phyloP scores from a whole-genome alignment of 2,329 filamentous ascomycete genomes.

The Exophiala aquamarina region DNA sequence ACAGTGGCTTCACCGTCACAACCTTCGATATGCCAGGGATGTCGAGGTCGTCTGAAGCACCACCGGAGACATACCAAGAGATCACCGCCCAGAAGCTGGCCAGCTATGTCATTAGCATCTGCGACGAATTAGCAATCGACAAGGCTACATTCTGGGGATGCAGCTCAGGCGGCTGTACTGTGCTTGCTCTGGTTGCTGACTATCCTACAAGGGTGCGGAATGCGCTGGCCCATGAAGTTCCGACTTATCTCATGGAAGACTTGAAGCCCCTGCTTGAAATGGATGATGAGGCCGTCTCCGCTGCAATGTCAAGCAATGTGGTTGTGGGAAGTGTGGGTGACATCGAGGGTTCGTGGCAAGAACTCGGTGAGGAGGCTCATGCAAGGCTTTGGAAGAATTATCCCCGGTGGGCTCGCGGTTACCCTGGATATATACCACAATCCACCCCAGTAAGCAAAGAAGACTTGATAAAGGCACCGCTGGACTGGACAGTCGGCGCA shows the following conservation, averaged over 20 bases:
- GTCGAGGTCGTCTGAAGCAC: constrained; percentile 9
- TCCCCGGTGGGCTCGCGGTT: constrained; percentile 10
- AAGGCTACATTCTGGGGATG: constrained; percentile 7
- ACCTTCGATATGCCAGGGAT: constrained; percentile 20
- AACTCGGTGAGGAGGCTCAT: constrained; percentile 6
- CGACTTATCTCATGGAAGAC: not conserved
- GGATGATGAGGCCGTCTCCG: constrained; percentile 3
- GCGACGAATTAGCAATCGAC: constrained; percentile 7
- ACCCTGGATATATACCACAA: constrained; percentile 3
- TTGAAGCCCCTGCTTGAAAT: not conserved
- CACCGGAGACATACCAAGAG: constrained; percentile 9
- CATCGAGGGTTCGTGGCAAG: constrained; percentile 8
- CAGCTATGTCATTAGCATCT: not conserved
- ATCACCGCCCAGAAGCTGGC: constrained; percentile 10
- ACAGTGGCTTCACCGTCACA: constrained; percentile 7
- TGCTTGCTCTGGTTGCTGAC: constrained; percentile 1
- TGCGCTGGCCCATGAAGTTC: constrained; percentile 5
- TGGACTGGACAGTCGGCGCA: constrained; percentile 15
- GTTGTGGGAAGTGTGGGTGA: too few relatives aligned
- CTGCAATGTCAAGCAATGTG: constrained; percentile 4
- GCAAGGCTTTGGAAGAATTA: constrained; percentile 8
- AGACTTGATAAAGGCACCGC: constrained; percentile 7
- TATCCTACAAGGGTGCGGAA: constrained; percentile 5
- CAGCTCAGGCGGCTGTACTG: constrained; percentile 5
- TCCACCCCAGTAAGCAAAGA: constrained; percentile 1